Evolutionary conservation across 2,329 filamentous ascomycete genomes (phyloP).

Genomic region (Diaporthe sp.): DNA sequence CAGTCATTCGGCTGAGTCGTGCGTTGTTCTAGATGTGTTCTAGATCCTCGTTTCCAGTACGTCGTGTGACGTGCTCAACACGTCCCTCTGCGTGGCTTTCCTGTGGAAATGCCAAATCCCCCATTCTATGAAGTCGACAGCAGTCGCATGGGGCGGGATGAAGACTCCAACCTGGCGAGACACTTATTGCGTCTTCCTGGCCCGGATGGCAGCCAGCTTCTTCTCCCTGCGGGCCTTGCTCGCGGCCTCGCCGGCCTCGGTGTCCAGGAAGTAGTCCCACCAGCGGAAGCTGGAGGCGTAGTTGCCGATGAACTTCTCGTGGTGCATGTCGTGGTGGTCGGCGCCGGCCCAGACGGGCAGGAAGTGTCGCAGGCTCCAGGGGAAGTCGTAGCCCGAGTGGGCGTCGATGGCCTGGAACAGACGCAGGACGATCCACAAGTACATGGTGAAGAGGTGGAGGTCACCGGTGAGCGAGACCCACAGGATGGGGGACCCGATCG

Average conservation of each 20-base stretch:
- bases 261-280: slow-evolving; percentile 97
- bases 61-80: slow-evolving; percentile 22
- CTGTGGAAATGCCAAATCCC: not conserved
- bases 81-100: slow-evolving; percentile 1
- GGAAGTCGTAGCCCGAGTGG: slow-evolving; percentile 98
- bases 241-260: slow-evolving; percentile 91
- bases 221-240: slow-evolving; percentile 85
- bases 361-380: slow-evolving; percentile 96
- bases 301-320: slow-evolving; percentile 99
- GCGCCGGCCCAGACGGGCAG: slow-evolving; percentile 98
- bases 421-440: slow-evolving; percentile 92
- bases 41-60: slow-evolving; percentile 11
- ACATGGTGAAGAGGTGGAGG: slow-evolving; percentile 97
- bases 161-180: not conserved
- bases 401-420: slow-evolving; percentile 98
- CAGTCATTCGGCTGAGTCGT: slow-evolving; percentile 13
- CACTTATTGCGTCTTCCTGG: slow-evolving; percentile 77
- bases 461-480: slow-evolving; percentile 88
- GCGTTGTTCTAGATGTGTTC: slow-evolving; percentile 7
- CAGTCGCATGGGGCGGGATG: not conserved
- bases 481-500: slow-evolving; percentile 84
- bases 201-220: slow-evolving; percentile 76
- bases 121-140: not conserved
- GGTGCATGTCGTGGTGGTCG: slow-evolving; percentile 95
- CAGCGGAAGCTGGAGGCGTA: slow-evolving; percentile 98